Evolutionary conservation across 2,329 filamentous ascomycete species (phyloP).

Genomic region (Ophiostoma australiae): DNA sequence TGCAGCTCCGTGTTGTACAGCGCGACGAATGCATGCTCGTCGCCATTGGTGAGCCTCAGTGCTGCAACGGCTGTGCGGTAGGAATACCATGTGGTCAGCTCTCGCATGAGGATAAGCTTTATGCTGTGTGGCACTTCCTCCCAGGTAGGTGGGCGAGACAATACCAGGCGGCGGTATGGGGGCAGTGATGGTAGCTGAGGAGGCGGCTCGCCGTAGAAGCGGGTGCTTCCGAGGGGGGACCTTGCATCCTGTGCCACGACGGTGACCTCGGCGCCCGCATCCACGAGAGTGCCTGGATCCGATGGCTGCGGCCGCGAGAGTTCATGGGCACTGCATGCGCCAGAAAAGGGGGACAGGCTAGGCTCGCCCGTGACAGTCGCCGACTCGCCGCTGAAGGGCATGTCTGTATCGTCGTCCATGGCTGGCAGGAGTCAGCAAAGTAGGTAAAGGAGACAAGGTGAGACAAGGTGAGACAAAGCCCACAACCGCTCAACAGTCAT

Average conservation of each 20-base stretch:
- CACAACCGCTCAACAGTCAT: not conserved
- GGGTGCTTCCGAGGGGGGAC: not conserved
- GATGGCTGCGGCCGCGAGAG: not conserved
- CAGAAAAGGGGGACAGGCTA: not conserved
- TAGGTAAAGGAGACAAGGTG: too few relatives aligned
- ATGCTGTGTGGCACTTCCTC: constrained; percentile 22
- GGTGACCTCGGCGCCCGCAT: not conserved
- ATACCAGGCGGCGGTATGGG: not conserved
- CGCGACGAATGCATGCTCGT: constrained; percentile 18
- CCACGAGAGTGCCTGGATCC: too few relatives aligned
- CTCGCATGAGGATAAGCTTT: constrained; percentile 27
- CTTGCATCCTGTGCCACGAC: not conserved
- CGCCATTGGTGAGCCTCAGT: constrained; percentile 18
- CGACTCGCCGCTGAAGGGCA: not conserved
- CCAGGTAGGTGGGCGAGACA: not conserved
- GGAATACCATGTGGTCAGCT: constrained; percentile 20
- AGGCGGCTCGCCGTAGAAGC: not conserved
- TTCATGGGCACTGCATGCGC: not conserved
- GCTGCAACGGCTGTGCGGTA: constrained; percentile 6
- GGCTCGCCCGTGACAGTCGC: not conserved
- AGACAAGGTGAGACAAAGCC: not conserved
- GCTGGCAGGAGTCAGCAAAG: not conserved
- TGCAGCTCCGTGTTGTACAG: constrained; percentile 20
- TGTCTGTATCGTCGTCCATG: not conserved
- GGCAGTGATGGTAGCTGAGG: not conserved